Percentiles rank a stretch among this genome's conserved stretches.
Evolutionary conservation across 176 grass and related monocot genomes (phyloP).

Genomic region (Oryza officinalis): DNA sequence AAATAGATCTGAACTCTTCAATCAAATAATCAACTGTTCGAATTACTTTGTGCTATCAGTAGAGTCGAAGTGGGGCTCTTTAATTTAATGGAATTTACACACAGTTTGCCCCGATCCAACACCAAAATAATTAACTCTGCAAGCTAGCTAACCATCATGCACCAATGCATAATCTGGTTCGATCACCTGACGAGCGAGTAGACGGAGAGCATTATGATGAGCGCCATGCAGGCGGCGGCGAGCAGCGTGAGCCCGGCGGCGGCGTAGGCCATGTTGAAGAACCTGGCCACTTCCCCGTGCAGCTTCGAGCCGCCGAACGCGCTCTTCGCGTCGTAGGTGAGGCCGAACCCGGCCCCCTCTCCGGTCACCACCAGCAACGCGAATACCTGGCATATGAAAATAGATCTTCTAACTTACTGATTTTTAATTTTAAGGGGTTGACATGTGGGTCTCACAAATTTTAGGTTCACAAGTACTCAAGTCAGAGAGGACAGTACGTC

Average conservation of each 20-base stretch:
- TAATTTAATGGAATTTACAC: background rate
- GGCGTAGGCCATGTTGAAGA: background rate
- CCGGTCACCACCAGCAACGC: background rate
- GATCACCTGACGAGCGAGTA: constrained; percentile 23
- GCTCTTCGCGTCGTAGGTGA: constrained; percentile 5
- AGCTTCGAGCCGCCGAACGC: background rate
- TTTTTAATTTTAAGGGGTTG: too few species aligned
- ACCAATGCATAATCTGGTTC: too few species aligned
- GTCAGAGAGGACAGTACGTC: too few species aligned
- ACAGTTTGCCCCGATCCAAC: too few species aligned
- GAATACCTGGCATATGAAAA: background rate
- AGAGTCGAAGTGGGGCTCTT: too few species aligned
- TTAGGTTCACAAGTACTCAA: too few species aligned
- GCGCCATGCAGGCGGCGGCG: background rate
- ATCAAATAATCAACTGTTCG: too few species aligned
- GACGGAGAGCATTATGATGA: background rate
- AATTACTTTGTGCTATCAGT: too few species aligned
- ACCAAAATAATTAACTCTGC: background rate
- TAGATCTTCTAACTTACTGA: too few species aligned
- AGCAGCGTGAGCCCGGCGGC: constrained; percentile 3
- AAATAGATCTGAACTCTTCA: too few species aligned
- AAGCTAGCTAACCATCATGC: background rate
- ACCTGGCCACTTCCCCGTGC: background rate
- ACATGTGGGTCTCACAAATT: too few species aligned
- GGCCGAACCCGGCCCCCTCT: background rate